Percentiles rank a stretch among this genome's conserved stretches.
These are phyloP conservation scores for Gossypium laxum DNA, from an alignment of 441 rosid species.

Conservation along the genomic window DNA sequence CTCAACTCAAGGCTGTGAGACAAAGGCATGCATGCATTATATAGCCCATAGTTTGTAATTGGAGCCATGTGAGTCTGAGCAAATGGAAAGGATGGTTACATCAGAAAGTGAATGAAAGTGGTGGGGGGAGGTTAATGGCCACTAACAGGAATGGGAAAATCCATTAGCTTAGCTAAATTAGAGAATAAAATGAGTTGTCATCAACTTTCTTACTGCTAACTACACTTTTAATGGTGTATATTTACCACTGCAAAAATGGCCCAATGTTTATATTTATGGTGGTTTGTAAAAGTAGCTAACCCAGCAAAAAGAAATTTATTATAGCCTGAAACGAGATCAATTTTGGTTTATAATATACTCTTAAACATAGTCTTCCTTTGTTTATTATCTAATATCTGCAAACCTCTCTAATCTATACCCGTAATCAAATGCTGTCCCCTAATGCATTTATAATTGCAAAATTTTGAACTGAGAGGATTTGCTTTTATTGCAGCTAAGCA, in stretches of 20 bases:
- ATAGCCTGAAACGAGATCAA: too few species aligned
- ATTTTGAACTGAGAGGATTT: too few species aligned
- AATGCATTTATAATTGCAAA: too few species aligned
- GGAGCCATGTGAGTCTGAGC: conserved; percentile 1
- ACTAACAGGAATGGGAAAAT: background rate
- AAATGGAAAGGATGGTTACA: background rate
- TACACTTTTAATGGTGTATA: background rate
- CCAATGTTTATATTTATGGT: too few species aligned
- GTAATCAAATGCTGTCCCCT: too few species aligned
- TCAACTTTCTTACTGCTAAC: conserved; percentile 9
- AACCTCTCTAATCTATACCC: too few species aligned
- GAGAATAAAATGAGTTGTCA: conserved; percentile 8
- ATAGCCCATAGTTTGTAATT: background rate
- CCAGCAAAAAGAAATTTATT: too few species aligned
- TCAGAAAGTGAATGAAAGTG: background rate
- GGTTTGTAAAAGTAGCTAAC: too few species aligned
- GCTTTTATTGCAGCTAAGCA: too few species aligned
- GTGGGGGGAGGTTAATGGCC: background rate
- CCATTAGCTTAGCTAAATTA: background rate
- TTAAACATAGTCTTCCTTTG: too few species aligned
- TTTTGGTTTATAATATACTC: too few species aligned
- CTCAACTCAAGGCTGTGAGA: background rate
- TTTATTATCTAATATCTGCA: too few species aligned
- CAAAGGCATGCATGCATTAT: background rate
- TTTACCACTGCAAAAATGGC: background rate